Conservation (phyloP, 495 filamentous ascomycete genomes). For the Neohortaea acidophila region DNA sequence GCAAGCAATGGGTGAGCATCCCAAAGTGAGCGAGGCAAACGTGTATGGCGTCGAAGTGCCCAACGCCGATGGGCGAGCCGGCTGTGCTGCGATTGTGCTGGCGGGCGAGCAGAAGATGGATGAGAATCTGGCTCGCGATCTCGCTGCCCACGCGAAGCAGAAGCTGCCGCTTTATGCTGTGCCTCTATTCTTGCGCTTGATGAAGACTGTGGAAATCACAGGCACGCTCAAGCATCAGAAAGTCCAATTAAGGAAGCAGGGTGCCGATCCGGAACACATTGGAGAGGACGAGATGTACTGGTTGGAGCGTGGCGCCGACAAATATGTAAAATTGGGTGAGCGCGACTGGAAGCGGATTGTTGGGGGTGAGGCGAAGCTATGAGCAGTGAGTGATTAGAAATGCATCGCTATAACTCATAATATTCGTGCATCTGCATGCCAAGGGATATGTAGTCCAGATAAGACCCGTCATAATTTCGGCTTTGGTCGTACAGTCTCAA, state of each 20-base stretch:
- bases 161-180: slow-evolving; percentile 17
- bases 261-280: slow-evolving; percentile 17
- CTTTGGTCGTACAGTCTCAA: not conserved
- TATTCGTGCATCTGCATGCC: no score
- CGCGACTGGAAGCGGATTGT: slow-evolving; percentile 1
- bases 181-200: slow-evolving; percentile 18
- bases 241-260: slow-evolving; percentile 15
- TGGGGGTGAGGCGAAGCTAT: not conserved
- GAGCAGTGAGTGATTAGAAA: no score
- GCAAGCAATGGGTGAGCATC: slow-evolving; percentile 48
- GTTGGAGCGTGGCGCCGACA: slow-evolving; percentile 9
- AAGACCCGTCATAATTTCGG: not conserved
- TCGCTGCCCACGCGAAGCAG: slow-evolving; percentile 10
- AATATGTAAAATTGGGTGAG: not conserved
- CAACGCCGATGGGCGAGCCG: slow-evolving; percentile 29
- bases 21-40: slow-evolving; percentile 56
- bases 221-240: slow-evolving; percentile 22
- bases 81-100: slow-evolving; percentile 26
- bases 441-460: no score
- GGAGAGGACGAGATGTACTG: slow-evolving; percentile 16
- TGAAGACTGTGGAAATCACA: slow-evolving; percentile 15
- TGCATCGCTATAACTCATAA: no score
- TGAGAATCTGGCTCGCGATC: not conserved
- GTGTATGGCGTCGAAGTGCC: slow-evolving; percentile 65
- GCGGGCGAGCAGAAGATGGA: slow-evolving; percentile 3